Percentiles rank a stretch among this genome's conserved stretches.
phyloP scores from a whole-genome alignment of 192 early-diverging fungal genomes.

The Umbelopsis sp. region DNA sequence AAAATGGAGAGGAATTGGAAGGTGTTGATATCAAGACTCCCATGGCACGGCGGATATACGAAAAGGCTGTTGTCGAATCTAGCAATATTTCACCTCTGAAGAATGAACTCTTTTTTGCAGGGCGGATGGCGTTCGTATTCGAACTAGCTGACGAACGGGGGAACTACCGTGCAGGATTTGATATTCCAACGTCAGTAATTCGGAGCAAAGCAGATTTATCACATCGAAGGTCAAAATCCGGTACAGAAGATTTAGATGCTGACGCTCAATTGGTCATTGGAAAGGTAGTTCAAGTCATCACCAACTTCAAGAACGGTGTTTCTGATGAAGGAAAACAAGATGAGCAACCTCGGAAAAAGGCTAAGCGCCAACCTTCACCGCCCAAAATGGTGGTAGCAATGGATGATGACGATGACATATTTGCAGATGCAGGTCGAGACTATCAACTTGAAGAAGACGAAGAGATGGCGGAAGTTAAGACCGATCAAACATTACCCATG shows the following conservation, averaged over 20 bases:
- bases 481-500: neutral
- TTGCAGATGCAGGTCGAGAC: conserved; percentile 82
- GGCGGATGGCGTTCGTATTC: conserved; percentile 78
- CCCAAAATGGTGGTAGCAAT: conserved; percentile 24
- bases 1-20: conserved; percentile 29
- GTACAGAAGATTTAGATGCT: conserved; percentile 46
- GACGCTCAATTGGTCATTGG: conserved; percentile 70
- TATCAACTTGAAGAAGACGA: conserved; percentile 63
- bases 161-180: conserved; percentile 48
- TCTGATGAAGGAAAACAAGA: neutral
- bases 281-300: conserved; percentile 68
- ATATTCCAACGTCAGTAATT: conserved; percentile 72
- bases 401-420: conserved; percentile 76
- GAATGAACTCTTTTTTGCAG: conserved; percentile 76
- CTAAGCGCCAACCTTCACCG: conserved; percentile 25
- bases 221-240: conserved; percentile 22
- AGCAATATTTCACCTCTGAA: conserved; percentile 40
- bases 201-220: conserved; percentile 74
- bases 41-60: neutral
- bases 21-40: conserved; percentile 21
- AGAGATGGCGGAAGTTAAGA: conserved; percentile 12
- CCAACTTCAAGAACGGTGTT: conserved; percentile 24
- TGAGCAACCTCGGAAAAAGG: conserved; percentile 17
- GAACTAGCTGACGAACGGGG: conserved; percentile 54
- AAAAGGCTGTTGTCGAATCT: conserved; percentile 3